Evolutionary conservation across 768 basidiomycete genomes (phyloP).

Genomic region (Lentinula raphanica): DNA sequence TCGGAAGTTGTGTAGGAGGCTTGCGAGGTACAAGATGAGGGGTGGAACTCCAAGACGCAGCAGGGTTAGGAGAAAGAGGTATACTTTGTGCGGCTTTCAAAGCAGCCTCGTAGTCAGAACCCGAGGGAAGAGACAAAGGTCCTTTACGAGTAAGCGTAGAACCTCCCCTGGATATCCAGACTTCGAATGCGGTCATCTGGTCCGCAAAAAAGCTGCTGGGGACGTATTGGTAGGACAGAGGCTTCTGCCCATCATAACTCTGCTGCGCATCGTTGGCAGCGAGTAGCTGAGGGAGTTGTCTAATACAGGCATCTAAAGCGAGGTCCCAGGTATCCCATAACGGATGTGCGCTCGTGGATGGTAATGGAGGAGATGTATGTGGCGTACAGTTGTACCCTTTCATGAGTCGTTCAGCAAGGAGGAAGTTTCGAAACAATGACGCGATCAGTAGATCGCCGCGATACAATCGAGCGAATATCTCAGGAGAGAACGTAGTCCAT

Average conservation of each 20-base stretch:
- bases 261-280: conserved; percentile 28
- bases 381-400: conserved; percentile 97
- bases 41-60: background rate
- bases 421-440: conserved; percentile 94
- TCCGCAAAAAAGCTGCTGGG: conserved; percentile 93
- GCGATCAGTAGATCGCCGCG: conserved; percentile 94
- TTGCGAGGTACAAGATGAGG: conserved; percentile 72
- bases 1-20: conserved; percentile 95
- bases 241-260: conserved; percentile 16
- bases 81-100: background rate
- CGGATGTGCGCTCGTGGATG: conserved; percentile 93
- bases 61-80: conserved; percentile 6
- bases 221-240: conserved; percentile 63
- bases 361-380: conserved; percentile 85
- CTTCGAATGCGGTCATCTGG: conserved; percentile 94
- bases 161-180: conserved; percentile 95
- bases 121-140: conserved; percentile 62
- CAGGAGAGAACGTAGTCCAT: conserved; percentile 94
- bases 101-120: background rate
- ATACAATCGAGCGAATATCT: conserved; percentile 90
- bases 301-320: conserved; percentile 88
- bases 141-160: conserved; percentile 77
- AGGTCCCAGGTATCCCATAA: conserved; percentile 98
- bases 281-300: conserved; percentile 86
- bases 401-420: conserved; percentile 97